Conservation (phyloP, 345 rosid species). For the Corchorus capsularis region DNA sequence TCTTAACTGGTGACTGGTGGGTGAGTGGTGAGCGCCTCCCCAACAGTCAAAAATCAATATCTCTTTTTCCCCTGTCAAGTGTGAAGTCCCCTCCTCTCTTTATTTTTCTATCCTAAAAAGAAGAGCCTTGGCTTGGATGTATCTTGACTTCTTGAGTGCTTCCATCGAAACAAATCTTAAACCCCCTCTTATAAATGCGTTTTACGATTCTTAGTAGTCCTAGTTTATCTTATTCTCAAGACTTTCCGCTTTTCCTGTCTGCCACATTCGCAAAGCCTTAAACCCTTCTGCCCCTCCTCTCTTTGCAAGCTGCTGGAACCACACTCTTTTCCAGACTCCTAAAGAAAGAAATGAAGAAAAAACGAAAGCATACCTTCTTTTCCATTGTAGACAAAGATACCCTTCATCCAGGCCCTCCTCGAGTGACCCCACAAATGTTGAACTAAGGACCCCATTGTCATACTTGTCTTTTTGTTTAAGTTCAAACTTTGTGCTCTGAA, state of each 20-base stretch:
- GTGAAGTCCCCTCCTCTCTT: neutral
- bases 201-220: constrained; percentile 14
- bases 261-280: constrained; percentile 28
- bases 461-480: neutral
- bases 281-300: neutral
- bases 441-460: constrained; percentile 3
- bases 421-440: constrained; percentile 23
- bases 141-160: neutral
- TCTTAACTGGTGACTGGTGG: neutral
- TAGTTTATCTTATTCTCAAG: neutral
- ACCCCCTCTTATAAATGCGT: neutral
- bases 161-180: constrained; percentile 16
- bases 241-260: constrained; percentile 37
- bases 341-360: constrained; percentile 12
- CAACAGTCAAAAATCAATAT: constrained; percentile 14
- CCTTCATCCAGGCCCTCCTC: constrained; percentile 9
- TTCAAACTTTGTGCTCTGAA: constrained; percentile 6
- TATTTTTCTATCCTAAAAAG: constrained; percentile 40
- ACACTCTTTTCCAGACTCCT: neutral
- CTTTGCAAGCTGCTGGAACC: neutral
- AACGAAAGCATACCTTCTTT: constrained; percentile 10
- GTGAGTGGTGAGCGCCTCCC: neutral
- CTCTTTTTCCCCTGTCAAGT: neutral
- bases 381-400: constrained; percentile 11
- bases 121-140: constrained; percentile 38